Base-by-base conservation (phyloP, 2,329 filamentous ascomycete species). In the Colletotrichum destructivum region DNA sequence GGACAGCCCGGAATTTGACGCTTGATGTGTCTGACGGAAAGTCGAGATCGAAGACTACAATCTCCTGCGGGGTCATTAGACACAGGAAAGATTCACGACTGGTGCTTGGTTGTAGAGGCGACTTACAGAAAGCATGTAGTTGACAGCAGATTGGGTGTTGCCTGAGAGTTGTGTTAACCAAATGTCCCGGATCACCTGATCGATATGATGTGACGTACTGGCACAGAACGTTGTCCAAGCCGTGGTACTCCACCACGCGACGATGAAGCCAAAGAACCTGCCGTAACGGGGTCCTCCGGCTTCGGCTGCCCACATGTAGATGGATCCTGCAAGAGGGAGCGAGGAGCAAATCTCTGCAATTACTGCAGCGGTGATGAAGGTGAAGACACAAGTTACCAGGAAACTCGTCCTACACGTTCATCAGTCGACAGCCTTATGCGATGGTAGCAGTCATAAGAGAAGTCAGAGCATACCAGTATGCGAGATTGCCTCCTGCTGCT, bases 201-300 rank as follows among this genome's bases (percentile, higher is more conserved):
- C 18, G 8, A 6, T 3, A 16, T n/a, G 18, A 49, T 16, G 7
- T 21, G 40, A 63, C 80, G 69, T 77, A 82, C 86, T 88, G 3
- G 86, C 86, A 76, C 86, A 88, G 67, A 88, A 88, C 0, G 86
- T 90, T 2, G 88, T 90, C 88, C 88, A 90, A 1, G 89, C 88
- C 0, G 88, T 90, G 0, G 88, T 89, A 75, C 86, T 88, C 88
- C 88, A 90, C 88, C 88, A 90, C 0, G 88, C 88, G n/a, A 90
- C 88, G n/a, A 89, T 79, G 76, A 89, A 90, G 21, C 88, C 88
- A 65, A 90, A 84, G 0, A 90, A 80, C 38, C 88, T 79, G n/a
- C 88, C 88, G 74, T 82, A 90, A 26, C 82, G 82, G 35, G 84
- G 86, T 6, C 88, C 88, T 54, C 88, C 88, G 21, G 88, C 82